Conservation (phyloP, 2,329 filamentous ascomycete genomes). For the Colletotrichum tofieldiae region DNA sequence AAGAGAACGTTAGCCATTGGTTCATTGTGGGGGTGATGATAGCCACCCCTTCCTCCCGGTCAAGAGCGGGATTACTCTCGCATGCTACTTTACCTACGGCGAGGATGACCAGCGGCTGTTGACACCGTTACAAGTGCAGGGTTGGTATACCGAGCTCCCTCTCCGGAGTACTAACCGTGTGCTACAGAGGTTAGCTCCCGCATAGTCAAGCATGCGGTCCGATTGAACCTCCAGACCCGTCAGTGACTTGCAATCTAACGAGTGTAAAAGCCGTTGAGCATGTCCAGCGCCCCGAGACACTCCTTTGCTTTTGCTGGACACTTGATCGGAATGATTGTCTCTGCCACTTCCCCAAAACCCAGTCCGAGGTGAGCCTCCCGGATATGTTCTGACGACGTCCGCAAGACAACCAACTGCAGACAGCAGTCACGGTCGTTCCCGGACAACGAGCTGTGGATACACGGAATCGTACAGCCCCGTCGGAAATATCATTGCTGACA, state of each 20-base stretch:
- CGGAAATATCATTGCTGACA: conserved; percentile 14
- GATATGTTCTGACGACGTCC: neutral
- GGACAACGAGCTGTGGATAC: neutral
- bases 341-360: neutral
- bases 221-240: neutral
- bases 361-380: neutral
- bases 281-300: neutral
- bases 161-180: neutral
- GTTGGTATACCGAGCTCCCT: neutral
- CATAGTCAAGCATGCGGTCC: neutral
- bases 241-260: neutral
- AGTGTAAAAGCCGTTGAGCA: neutral
- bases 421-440: neutral
- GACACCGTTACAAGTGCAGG: neutral
- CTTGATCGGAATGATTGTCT: neutral
- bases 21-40: neutral
- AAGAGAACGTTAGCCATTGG: neutral
- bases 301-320: neutral
- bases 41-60: neutral
- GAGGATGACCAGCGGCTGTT: neutral
- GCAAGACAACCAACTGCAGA: neutral
- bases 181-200: conserved; percentile 6
- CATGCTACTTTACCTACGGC: neutral
- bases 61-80: neutral
- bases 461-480: neutral